Conservation (phyloP, 106 monocot genomes). For the Alisma plantagoaquatica region DNA sequence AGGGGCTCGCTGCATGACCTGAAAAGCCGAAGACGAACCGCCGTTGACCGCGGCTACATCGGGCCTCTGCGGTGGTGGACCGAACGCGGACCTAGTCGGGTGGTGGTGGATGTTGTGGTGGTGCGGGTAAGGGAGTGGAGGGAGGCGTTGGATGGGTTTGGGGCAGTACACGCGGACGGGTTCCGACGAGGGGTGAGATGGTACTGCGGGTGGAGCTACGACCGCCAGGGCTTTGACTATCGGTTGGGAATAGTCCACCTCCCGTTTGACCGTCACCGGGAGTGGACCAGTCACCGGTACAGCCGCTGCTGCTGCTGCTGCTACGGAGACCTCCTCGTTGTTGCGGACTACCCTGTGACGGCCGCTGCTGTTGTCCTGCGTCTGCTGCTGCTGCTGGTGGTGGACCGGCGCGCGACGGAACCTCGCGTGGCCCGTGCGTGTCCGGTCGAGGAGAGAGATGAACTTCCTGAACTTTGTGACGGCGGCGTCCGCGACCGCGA, state of each 20-base stretch:
- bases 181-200: no score
- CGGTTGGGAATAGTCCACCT: neutral
- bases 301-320: no score
- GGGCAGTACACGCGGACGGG: conserved; percentile 10
- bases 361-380: no score
- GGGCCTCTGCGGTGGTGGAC: neutral
- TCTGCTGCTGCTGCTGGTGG: neutral
- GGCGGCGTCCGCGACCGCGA: conserved; percentile 3
- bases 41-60: neutral
- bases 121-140: conserved; percentile 14
- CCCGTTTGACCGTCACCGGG: neutral
- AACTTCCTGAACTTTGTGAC: conserved; percentile 16
- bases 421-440: conserved; percentile 15
- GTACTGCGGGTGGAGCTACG: no score
- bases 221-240: no score
- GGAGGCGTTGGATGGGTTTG: conserved; percentile 16
- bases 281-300: no score
- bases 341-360: no score
- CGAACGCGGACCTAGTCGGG: neutral
- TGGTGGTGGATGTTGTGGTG: no score
- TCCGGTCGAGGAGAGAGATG: conserved; percentile 12
- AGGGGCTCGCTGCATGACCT: neutral
- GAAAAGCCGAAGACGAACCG: conserved; percentile 9
- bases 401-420: conserved; percentile 10
- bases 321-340: no score